Evolutionary conservation across 2,329 filamentous ascomycete species (phyloP).

Genomic region (Talaromyces islandicus): DNA sequence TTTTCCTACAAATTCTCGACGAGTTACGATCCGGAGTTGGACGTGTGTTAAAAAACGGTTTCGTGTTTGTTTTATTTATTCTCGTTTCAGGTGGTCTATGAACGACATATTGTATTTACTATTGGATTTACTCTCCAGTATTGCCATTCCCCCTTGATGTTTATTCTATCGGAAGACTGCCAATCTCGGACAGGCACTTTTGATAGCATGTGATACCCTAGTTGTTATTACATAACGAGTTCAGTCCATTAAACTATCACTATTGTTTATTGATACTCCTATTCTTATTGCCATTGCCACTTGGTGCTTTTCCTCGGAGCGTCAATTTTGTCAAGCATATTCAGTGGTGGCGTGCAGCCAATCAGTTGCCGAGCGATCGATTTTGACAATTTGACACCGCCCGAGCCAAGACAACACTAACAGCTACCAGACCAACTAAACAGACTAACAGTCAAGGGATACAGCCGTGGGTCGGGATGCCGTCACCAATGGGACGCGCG

Average conservation of each 20-base stretch:
- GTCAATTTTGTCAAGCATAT: neutral
- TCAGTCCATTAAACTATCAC: neutral
- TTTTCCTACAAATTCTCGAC: neutral
- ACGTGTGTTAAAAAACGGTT: neutral
- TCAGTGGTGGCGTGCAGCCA: neutral
- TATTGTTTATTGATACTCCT: too few species aligned
- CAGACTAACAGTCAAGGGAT: neutral
- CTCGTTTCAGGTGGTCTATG: conserved; percentile 4
- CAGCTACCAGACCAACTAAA: too few species aligned
- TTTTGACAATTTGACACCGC: neutral
- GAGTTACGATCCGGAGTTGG: neutral
- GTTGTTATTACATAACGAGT: neutral
- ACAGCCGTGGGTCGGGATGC: neutral
- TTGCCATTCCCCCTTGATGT: neutral
- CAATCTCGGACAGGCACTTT: neutral
- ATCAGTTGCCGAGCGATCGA: neutral
- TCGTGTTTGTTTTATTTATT: neutral
- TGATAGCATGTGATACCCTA: neutral
- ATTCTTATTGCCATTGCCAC: neutral
- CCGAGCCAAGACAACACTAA: too few species aligned
- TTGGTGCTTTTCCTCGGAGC: neutral
- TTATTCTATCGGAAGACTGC: neutral
- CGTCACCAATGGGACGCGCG: neutral
- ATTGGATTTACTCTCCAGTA: neutral
- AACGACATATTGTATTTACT: conserved; percentile 10